phyloP scores from a whole-genome alignment of 2,329 filamentous ascomycete genomes.

The Talaromyces funiculosus region DNA sequence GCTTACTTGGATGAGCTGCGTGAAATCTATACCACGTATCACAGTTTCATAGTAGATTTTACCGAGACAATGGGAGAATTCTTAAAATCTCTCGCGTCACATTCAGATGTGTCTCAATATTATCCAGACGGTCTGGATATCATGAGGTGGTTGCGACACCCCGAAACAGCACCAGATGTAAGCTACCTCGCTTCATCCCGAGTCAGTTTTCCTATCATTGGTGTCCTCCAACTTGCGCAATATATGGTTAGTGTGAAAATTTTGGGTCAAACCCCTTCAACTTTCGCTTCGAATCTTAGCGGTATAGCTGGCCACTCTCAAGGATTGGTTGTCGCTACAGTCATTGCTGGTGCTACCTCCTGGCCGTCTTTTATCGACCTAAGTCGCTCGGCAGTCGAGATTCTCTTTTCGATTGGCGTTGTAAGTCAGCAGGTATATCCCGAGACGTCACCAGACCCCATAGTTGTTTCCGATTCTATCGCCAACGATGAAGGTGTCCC shows the following conservation, averaged over 20 bases:
- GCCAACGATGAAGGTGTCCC: not conserved
- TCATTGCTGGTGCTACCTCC: not conserved
- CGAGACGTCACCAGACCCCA: not conserved
- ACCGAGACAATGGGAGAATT: not conserved
- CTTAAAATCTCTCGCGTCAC: constrained; percentile 32
- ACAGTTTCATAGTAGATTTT: not conserved
- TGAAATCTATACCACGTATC: not conserved
- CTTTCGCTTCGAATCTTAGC: constrained; percentile 52
- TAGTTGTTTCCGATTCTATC: not conserved
- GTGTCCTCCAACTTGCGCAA: constrained; percentile 89
- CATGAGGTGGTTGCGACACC: constrained; percentile 83
- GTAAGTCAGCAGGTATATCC: not conserved
- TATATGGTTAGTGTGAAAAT: constrained; percentile 91
- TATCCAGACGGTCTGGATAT: constrained; percentile 94
- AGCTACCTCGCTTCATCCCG: constrained; percentile 93
- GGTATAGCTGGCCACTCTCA: not conserved
- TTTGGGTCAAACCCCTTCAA: constrained; percentile 79
- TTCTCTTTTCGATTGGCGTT: not conserved
- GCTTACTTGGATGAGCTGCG: not conserved
- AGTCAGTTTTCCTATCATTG: constrained; percentile 93
- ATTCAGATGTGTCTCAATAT: constrained; percentile 43
- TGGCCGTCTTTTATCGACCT: not conserved
- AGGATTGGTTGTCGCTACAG: not conserved
- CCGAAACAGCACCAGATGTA: constrained; percentile 81
- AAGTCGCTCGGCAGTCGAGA: not conserved